Conservation (phyloP, 805 yeast species). For the Kuraishia piskuri region DNA sequence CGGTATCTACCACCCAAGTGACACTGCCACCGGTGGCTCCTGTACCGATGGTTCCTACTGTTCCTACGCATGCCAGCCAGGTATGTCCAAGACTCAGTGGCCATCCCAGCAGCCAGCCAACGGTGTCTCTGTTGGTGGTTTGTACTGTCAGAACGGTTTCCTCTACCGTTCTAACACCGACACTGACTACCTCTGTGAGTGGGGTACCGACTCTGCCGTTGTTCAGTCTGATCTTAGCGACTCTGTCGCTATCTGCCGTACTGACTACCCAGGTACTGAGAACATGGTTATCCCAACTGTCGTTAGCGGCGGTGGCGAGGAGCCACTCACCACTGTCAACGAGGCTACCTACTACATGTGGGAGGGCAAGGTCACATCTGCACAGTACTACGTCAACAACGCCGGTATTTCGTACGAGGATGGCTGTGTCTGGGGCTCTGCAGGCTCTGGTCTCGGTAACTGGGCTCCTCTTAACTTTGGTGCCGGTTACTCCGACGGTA, state of each 20-base stretch:
- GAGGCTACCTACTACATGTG: slow-evolving; percentile 50
- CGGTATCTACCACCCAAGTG: slow-evolving; percentile 44
- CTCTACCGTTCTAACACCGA: slow-evolving; percentile 52
- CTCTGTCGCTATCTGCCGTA: slow-evolving; percentile 61
- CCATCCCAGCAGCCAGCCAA: slow-evolving; percentile 56
- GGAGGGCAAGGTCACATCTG: slow-evolving; percentile 56
- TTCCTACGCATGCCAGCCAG: slow-evolving; percentile 72
- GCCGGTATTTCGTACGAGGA: slow-evolving; percentile 64
- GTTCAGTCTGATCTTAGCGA: slow-evolving; percentile 42
- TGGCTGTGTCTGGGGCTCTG: slow-evolving; percentile 66
- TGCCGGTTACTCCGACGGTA: slow-evolving; percentile 58
- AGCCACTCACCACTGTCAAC: slow-evolving; percentile 53
- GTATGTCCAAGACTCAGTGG: slow-evolving; percentile 80
- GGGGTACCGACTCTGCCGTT: slow-evolving; percentile 49
- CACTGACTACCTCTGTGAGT: slow-evolving; percentile 49
- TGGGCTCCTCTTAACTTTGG: slow-evolving; percentile 78
- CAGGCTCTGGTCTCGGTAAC: slow-evolving; percentile 57
- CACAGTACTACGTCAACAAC: slow-evolving; percentile 70
- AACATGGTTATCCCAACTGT: slow-evolving; percentile 71
- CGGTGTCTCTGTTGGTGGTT: slow-evolving; percentile 70
- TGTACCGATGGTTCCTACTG: slow-evolving; percentile 66
- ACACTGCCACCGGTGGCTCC: slow-evolving; percentile 40
- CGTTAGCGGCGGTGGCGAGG: slow-evolving; percentile 41
- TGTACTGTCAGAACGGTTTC: slow-evolving; percentile 50
- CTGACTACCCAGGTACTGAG: slow-evolving; percentile 79